Evolutionary conservation across 2,329 filamentous ascomycete species (phyloP).

Genomic region (Nigrograna mackinnonii): DNA sequence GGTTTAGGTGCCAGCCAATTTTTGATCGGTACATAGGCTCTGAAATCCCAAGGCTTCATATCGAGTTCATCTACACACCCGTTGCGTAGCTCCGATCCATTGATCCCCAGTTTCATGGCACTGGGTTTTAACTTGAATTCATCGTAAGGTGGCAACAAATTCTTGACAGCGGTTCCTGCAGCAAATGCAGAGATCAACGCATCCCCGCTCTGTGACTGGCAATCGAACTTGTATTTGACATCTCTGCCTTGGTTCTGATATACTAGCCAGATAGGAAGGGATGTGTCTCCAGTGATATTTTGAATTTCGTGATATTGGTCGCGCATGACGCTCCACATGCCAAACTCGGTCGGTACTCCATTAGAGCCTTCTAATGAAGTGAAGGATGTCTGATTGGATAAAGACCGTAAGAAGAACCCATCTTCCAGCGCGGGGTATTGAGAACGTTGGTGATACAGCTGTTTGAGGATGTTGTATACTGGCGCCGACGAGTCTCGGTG

Average conservation of each 20-base stretch:
- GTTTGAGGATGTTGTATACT: not conserved
- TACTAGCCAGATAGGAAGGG: not conserved
- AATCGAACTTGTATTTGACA: not conserved
- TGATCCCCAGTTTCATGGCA: not conserved
- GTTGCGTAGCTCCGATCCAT: not conserved
- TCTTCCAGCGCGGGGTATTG: not conserved
- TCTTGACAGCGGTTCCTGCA: not conserved
- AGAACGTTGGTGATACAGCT: not conserved
- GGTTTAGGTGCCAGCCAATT: not conserved
- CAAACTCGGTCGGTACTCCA: not conserved
- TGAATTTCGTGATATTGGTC: not conserved
- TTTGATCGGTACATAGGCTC: not conserved
- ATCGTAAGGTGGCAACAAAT: not conserved
- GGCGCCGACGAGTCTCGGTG: not conserved
- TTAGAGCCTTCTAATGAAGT: not conserved
- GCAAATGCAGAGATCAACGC: not conserved
- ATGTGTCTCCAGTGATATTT: not conserved
- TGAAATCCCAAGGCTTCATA: not conserved
- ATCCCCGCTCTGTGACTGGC: not conserved
- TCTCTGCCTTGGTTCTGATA: conserved; percentile 1
- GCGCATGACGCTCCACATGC: not conserved
- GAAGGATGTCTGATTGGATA: not conserved
- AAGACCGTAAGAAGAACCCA: not conserved
- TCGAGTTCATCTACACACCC: not conserved
- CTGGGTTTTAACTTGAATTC: not conserved